A percentile compares a stretch with the other conserved stretches of the same genome.
Conservation (phyloP, 176 grass and related monocot species). For the Eragrostis nindensis region DNA sequence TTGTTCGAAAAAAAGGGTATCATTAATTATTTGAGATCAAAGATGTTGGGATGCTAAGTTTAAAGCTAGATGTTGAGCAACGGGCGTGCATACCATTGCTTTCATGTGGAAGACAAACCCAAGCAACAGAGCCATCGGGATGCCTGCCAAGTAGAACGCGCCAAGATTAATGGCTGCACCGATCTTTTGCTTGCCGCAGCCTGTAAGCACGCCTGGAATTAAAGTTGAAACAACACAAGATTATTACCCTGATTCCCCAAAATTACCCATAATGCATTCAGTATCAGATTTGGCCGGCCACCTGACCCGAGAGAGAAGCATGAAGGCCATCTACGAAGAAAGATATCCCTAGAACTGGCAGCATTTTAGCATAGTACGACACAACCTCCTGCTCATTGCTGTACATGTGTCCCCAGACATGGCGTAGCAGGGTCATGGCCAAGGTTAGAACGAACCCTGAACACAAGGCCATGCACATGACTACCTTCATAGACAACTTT, state of each 20-base stretch:
- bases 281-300: too few relatives aligned
- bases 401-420: slow-evolving; percentile 26
- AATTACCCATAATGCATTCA: too few relatives aligned
- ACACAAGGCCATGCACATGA: slow-evolving; percentile 2
- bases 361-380: slow-evolving; percentile 3
- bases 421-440: background rate
- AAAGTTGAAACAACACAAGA: background rate
- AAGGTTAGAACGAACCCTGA: background rate
- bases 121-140: slow-evolving; percentile 29
- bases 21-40: slow-evolving; percentile 14
- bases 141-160: slow-evolving; percentile 29
- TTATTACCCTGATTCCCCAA: too few relatives aligned
- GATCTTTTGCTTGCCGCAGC: slow-evolving; percentile 32
- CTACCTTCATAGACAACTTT: background rate
- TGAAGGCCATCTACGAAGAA: slow-evolving; percentile 22
- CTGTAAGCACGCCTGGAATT: slow-evolving; percentile 10
- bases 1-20: too few relatives aligned
- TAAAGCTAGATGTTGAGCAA: background rate
- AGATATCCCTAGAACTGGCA: slow-evolving; percentile 10
- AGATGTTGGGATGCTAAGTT: background rate
- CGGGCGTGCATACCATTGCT: slow-evolving; percentile 22
- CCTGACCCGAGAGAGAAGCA: slow-evolving; percentile 2
- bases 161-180: slow-evolving; percentile 26
- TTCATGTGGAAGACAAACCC: slow-evolving; percentile 33
- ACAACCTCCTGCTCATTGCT: slow-evolving; percentile 26